Evolutionary conservation across 495 filamentous ascomycete genomes (phyloP).

Genomic region (Xylaria intraflava): DNA sequence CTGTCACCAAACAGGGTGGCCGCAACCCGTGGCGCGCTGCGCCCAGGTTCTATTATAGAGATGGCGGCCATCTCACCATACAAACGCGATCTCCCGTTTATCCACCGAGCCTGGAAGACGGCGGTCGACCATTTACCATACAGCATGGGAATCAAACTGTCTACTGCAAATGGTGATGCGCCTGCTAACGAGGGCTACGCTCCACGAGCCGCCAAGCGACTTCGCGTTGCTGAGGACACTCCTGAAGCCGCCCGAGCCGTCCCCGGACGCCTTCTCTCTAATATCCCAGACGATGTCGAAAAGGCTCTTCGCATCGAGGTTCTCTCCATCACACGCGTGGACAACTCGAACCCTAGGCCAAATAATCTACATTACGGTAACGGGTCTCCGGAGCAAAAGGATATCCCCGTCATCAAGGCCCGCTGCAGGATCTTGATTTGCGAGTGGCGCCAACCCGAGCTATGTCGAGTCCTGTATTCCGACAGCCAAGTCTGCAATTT

Average conservation of each 20-base stretch:
- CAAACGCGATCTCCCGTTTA: slow-evolving; percentile 29
- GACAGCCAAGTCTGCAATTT: slow-evolving; percentile 44
- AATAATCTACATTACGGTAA: slow-evolving; percentile 10
- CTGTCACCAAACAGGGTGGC: slow-evolving; percentile 11
- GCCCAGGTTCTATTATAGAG: slow-evolving; percentile 28
- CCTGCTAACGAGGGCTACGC: slow-evolving; percentile 22
- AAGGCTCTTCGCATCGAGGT: slow-evolving; percentile 41
- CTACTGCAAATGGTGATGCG: slow-evolving; percentile 30
- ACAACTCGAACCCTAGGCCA: slow-evolving; percentile 13
- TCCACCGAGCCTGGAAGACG: slow-evolving; percentile 29
- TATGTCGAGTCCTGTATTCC: slow-evolving; percentile 31
- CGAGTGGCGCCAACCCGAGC: slow-evolving; percentile 19
- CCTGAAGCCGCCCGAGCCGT: slow-evolving; percentile 17
- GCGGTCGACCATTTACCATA: slow-evolving; percentile 25
- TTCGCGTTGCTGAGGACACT: slow-evolving; percentile 30
- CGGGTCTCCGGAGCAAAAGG: slow-evolving; percentile 30
- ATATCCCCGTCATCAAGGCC: slow-evolving; percentile 32
- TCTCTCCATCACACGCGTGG: slow-evolving; percentile 41
- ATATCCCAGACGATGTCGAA: slow-evolving; percentile 25
- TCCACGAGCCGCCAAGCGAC: slow-evolving; percentile 33
- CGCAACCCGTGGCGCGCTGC: slow-evolving; percentile 24
- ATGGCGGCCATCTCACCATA: slow-evolving; percentile 28
- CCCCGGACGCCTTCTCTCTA: slow-evolving; percentile 23
- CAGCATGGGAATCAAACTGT: slow-evolving; percentile 37
- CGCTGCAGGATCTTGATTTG: slow-evolving; percentile 41